Base-by-base conservation (phyloP, 176 grass and related monocot species). In the Bolboschoenus planiculmis region DNA sequence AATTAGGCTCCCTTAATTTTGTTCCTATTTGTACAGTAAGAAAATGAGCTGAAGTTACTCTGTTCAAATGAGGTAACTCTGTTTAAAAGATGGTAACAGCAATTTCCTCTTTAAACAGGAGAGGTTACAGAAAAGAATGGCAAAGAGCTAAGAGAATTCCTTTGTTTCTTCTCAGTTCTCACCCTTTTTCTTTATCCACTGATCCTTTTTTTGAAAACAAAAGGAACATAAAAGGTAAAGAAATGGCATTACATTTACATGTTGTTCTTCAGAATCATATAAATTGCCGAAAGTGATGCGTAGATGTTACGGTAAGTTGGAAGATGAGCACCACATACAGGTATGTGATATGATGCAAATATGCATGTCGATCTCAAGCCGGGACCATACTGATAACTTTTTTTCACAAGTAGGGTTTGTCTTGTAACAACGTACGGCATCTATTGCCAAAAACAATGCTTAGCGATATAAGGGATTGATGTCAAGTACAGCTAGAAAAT, bases 361-460 rank as follows among this genome's bases (percentile, higher is more conserved):
- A 70, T 70, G 36, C 65, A 70, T 42, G 36, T 70, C 65, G 15
- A 39, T 70, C 34, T 70, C 65, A 70, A 70, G 36, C 36, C 20
- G 3, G 3, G 34, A 24, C 35, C 65, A 33, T 20, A 33, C 1
- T 13, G 31, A 35, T 65, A 65, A 65, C 61, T 43, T 70, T 37
- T 70, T 37, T 70, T 70, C 16, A 70, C 65, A 23, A 70, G 65
- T 70, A 70, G 65, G 65, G 8, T 9, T 70, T 70, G 65, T 70
- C 65, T 36, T 42, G 65, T 70, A 42, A 70, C 36, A 40, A 0
- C 34, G 65, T 70, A 70, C 65, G 65, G 65, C 37, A 70, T 70
- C 65, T 70, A 40, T 70, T 70, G 34, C 35, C 7, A 39, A 70
- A 21, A 70, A 39, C 35, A 70, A 70, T 10, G 7, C 7, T 40